A percentile compares a stretch with the other conserved stretches of the same genome.
Conservation (phyloP, 1,139 yeast species). For the Scheffersomyces parashehatae region DNA sequence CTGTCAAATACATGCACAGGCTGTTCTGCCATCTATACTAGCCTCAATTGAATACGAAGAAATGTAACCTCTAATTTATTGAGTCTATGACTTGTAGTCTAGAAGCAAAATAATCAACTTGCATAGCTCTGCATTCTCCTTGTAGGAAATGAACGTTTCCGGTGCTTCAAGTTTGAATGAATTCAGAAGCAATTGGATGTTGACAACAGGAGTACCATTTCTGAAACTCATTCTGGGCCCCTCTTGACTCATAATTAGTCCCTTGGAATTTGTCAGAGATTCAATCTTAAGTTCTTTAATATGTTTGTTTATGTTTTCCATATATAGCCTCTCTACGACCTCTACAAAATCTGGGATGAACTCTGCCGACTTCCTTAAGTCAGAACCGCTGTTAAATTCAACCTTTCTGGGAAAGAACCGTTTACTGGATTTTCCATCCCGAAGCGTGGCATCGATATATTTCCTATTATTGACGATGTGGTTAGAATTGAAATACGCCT, state of each 20-base stretch:
- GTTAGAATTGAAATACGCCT: conserved; percentile 8
- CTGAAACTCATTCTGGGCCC: conserved; percentile 4
- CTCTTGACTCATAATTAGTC: neutral
- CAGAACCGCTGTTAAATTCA: conserved; percentile 7
- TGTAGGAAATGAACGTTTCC: conserved; percentile 7
- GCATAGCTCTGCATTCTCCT: conserved; percentile 8
- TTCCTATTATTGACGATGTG: conserved; percentile 13
- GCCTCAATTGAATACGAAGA: too few species aligned
- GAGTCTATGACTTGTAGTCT: conserved; percentile 3
- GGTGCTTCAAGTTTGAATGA: conserved; percentile 4
- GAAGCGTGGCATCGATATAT: conserved; percentile 10
- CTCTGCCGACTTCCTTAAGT: conserved; percentile 8
- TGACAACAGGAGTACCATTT: conserved; percentile 3
- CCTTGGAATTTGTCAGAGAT: too few species aligned
- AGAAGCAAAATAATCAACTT: conserved; percentile 6
- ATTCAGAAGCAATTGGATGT: conserved; percentile 1
- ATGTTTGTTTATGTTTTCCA: conserved; percentile 8
- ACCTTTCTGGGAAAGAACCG: conserved; percentile 14
- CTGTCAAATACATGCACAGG: too few species aligned
- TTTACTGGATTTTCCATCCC: conserved; percentile 8
- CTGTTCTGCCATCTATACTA: too few species aligned
- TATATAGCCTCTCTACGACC: conserved; percentile 12
- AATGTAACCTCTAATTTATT: too few species aligned
- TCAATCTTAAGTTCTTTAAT: too few species aligned
- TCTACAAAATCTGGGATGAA: conserved; percentile 15